phyloP scores from a whole-genome alignment of 2,329 filamentous ascomycete species.

The Didymella sp. region DNA sequence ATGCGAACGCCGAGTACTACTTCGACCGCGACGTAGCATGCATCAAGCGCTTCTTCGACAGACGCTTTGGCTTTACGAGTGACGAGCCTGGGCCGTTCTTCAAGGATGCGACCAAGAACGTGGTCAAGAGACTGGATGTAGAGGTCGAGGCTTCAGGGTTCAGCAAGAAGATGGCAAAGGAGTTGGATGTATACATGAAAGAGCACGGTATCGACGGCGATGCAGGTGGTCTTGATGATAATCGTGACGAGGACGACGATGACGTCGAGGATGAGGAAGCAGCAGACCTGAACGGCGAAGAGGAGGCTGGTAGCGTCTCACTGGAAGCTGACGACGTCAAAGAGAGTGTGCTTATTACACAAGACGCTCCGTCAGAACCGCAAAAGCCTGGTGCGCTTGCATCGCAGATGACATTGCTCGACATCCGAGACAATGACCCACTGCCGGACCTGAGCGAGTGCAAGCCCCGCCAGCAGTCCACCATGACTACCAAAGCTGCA shows the following conservation, averaged over 20 bases:
- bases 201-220: constrained; percentile 67
- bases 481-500: constrained; percentile 45
- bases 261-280: constrained; percentile 21
- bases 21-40: constrained; percentile 96
- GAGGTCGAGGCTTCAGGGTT: constrained; percentile 93
- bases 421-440: constrained; percentile 46
- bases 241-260: constrained; percentile 28
- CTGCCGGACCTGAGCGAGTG: constrained; percentile 42
- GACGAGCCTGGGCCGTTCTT: constrained; percentile 86
- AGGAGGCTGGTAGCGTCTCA: background rate
- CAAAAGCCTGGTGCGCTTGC: constrained; percentile 27
- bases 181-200: constrained; percentile 89
- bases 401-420: constrained; percentile 47
- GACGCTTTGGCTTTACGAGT: constrained; percentile 85
- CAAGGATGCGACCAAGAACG: constrained; percentile 77
- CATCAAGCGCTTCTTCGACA: constrained; percentile 91
- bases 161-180: constrained; percentile 95
- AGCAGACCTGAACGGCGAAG: constrained; percentile 6
- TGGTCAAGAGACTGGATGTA: constrained; percentile 78
- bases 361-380: background rate
- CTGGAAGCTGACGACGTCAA: background rate
- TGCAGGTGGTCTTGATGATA: constrained; percentile 48
- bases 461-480: constrained; percentile 33
- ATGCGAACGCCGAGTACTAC: constrained; percentile 93
- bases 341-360: background rate